Conservation (phyloP, 2,329 filamentous ascomycete species). For the Cytospora schulzeri region DNA sequence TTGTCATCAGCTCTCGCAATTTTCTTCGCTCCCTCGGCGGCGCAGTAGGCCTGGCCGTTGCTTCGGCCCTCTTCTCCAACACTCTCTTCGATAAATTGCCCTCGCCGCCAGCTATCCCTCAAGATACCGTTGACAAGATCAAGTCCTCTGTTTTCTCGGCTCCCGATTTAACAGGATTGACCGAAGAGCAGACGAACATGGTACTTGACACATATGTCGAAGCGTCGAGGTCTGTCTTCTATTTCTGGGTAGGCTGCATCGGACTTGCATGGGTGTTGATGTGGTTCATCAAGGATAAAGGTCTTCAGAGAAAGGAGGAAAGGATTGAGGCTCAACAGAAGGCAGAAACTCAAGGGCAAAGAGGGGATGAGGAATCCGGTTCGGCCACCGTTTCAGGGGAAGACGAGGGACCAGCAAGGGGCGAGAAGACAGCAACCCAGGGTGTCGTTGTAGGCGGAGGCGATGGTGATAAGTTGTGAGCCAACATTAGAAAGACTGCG, state of each 20-base stretch:
- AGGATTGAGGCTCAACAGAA: background rate
- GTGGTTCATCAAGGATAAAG: constrained; percentile 26
- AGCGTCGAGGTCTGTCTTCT: constrained; percentile 27
- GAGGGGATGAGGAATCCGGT: constrained; percentile 2
- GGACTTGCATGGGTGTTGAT: constrained; percentile 19
- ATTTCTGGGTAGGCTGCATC: constrained; percentile 25
- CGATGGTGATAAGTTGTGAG: background rate
- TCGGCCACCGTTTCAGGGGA: constrained; percentile 8
- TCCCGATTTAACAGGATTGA: constrained; percentile 38
- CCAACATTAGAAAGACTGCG: background rate
- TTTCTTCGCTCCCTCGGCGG: constrained; percentile 64
- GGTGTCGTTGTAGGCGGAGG: background rate
- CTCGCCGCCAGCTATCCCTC: constrained; percentile 9
- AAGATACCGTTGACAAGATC: constrained; percentile 40
- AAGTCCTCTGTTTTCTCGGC: constrained; percentile 42
- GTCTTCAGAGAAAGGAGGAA: constrained; percentile 24
- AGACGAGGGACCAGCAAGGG: background rate
- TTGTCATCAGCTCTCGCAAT: constrained; percentile 64
- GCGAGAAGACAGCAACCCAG: background rate
- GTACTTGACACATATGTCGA: constrained; percentile 23
- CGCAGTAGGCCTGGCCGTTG: constrained; percentile 58
- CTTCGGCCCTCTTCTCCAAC: constrained; percentile 47
- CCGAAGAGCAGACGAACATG: constrained; percentile 28
- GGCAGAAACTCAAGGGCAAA: background rate
- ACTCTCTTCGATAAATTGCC: constrained; percentile 38